Evolutionary conservation across 2,329 filamentous ascomycete genomes (phyloP).

Genomic region (Lasiodiplodia theobromae): DNA sequence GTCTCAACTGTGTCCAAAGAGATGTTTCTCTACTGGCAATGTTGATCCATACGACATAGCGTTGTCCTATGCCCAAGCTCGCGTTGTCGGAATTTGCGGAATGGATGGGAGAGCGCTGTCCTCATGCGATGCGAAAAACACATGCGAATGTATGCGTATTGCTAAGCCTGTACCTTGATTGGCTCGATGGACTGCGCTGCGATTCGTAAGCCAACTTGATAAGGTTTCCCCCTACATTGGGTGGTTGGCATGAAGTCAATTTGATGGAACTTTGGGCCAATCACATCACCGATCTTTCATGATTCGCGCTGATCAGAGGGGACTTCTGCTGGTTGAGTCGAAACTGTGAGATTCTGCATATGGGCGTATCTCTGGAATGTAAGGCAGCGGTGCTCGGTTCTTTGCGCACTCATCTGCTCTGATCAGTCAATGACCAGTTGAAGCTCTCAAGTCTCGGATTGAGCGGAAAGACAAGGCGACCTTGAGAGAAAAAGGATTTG

Average conservation of each 20-base stretch:
- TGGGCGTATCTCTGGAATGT: background rate
- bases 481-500: background rate
- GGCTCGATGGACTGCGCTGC: background rate
- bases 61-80: no score
- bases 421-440: background rate
- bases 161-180: background rate
- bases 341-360: background rate
- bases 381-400: background rate
- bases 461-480: background rate
- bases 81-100: no score
- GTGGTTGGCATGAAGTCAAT: no score
- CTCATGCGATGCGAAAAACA: background rate
- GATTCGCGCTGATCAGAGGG: no score
- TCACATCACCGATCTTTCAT: no score
- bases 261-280: no score
- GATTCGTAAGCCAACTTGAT: background rate
- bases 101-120: no score
- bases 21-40: background rate
- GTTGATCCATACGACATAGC: no score
- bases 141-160: background rate
- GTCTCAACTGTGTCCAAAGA: background rate
- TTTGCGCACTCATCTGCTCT: background rate
- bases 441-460: background rate
- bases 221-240: no score
- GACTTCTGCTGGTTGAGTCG: background rate